Conservation (phyloP, 108 stramenopile species). For the Cyclotella sp. region DNA sequence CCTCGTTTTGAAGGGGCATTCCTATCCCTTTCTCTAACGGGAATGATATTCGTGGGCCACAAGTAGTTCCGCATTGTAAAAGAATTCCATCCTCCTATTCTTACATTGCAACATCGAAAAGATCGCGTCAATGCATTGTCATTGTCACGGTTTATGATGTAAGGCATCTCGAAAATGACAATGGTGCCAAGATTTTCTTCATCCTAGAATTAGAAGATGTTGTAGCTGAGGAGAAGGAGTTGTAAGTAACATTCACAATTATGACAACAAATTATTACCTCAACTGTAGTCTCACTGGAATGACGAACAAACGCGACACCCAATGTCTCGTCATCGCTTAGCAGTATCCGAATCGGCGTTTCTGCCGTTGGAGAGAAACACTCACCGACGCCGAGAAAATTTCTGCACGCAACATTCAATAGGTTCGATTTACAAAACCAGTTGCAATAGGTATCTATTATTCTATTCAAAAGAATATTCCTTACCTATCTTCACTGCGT, state of each 20-base stretch:
- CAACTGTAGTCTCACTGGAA: neutral
- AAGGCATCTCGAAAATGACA: conserved; percentile 57
- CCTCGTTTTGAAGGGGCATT: neutral
- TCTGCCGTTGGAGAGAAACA: conserved; percentile 38
- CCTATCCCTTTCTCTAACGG: conserved; percentile 6
- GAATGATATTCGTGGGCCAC: conserved; percentile 55
- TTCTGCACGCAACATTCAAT: neutral
- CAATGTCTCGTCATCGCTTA: conserved; percentile 56
- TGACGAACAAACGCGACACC: conserved; percentile 50
- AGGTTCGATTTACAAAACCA: conserved; percentile 1
- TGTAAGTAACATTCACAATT: neutral
- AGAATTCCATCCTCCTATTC: conserved; percentile 51
- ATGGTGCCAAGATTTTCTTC: conserved; percentile 54
- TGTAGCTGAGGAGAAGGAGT: neutral
- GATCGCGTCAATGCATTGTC: conserved; percentile 26
- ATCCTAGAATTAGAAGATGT: conserved; percentile 15
- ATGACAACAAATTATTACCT: neutral
- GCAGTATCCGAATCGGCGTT: conserved; percentile 59
- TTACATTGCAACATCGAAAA: conserved; percentile 58
- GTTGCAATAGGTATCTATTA: neutral
- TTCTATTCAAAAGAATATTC: neutral
- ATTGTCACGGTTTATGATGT: conserved; percentile 16
- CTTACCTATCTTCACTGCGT: conserved; percentile 23
- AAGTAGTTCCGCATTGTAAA: conserved; percentile 56
- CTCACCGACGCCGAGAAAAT: neutral